Evolutionary conservation across 495 filamentous ascomycete species (phyloP), one percentile per base, ranked within the genome.

Genomic region (Trichoderma reesei): DNA sequence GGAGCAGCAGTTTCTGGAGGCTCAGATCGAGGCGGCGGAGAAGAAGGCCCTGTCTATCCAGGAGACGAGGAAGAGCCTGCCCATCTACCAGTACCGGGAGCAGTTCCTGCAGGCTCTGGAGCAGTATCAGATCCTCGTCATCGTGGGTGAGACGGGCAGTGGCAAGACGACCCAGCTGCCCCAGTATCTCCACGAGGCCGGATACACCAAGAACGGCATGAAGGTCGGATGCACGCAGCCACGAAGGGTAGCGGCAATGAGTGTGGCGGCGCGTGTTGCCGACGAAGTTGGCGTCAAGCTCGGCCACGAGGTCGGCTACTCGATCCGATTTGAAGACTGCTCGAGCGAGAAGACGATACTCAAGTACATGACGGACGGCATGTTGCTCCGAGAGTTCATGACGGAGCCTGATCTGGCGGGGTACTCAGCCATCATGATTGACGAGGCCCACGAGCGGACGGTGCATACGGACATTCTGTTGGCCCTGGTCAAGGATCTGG

Each of bases 301-400:
- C 18, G 94, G 94, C 1, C 91, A 91, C 68, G 90, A 96, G 70
- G 93, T 97, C 39, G 94, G 94, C 41, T 98, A 98, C 73, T 87
- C 89, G 2, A 96, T 98, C 68, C 88, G 94, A 63, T 98, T 98
- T 70, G 94, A 98, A 70, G 91, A 98, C 73, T 85, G 86, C 54
- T 97, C 94, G 1, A 91, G 85, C 69, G 91, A 96, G 67, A 96
- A 96, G 76, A 98, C 94, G 0, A 81, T 92, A 46, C 74, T 98
- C 34, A 96, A 97, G 74, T 98, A 96, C 72, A 96, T 96, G 91
- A 98, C 94, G 3, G 94, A 98, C 72, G 94, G 94, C 66, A 97
- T 98, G 92, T 80, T 98, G 51, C 79, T 98, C 20, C 83, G 92
- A 70, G 93, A 97, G 70, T 88, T 97, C 67, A 82, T 97, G 68